These are phyloP conservation scores for Auricularia sp. DNA, from an alignment of 768 basidiomycete species.

Conservation along the genomic window DNA sequence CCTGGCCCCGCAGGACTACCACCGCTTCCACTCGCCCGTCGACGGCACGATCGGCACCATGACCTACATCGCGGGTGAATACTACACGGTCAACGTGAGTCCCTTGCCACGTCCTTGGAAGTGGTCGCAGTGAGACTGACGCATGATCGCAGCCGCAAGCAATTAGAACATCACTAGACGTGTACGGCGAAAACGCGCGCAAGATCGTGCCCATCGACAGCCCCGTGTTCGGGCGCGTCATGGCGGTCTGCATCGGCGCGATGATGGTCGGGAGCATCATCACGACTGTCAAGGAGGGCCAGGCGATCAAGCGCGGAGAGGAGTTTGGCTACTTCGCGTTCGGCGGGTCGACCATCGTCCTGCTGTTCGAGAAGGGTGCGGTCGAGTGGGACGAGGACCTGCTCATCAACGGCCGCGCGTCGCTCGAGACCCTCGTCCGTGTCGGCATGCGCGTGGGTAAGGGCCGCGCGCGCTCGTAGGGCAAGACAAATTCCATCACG, in stretches of 20 bases:
- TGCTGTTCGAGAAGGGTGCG: conserved; percentile 75
- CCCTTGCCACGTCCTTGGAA: conserved; percentile 6
- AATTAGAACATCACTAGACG: conserved; percentile 78
- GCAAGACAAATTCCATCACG: too few species aligned
- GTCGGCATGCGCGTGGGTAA: conserved; percentile 78
- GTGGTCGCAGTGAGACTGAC: neutral
- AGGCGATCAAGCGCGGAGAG: conserved; percentile 69
- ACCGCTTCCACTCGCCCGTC: conserved; percentile 84
- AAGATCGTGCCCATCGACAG: conserved; percentile 90
- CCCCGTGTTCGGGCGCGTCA: conserved; percentile 80
- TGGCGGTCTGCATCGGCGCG: conserved; percentile 85
- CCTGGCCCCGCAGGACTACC: conserved; percentile 90
- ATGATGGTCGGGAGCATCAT: conserved; percentile 94
- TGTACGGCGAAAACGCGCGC: conserved; percentile 89
- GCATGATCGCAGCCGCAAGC: conserved; percentile 64
- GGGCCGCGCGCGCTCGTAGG: neutral
- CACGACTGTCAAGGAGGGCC: conserved; percentile 78
- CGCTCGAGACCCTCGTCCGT: conserved; percentile 82
- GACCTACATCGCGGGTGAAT: conserved; percentile 79
- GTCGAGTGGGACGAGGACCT: conserved; percentile 91
- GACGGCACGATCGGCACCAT: conserved; percentile 77
- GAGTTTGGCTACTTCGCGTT: conserved; percentile 95
- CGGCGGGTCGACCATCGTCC: conserved; percentile 88
- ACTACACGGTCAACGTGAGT: conserved; percentile 88
- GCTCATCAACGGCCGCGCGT: conserved; percentile 69